Evolutionary conservation across 2,329 filamentous ascomycete species (phyloP), one percentile per base, ranked within the genome.

Genomic region (Cadophora malorum): DNA sequence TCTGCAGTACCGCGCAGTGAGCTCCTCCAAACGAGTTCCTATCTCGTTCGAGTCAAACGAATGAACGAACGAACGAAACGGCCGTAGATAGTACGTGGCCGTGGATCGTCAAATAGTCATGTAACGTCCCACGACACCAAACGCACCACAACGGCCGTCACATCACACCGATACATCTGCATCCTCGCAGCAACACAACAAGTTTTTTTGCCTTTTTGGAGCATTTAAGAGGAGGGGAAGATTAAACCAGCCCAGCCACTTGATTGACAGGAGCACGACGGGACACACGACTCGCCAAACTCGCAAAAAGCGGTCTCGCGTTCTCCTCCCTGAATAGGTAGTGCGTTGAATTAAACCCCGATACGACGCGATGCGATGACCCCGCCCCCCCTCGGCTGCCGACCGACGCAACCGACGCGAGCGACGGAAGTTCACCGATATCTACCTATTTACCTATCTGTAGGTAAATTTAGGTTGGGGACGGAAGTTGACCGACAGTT

Each of bases 291-390:
- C 45, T 49, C 45, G 45, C 41, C 6, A 45, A 45, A 38, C 35
- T 35, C 14, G 38, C 38, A 47, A 35, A 35, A 35, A 38, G 45
- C 45, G 19, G 19, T 49, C 16, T 58, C 55, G 55, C 55, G 55
- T 58, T 58, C 55, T 58, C 55, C 33, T 58, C 3, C 55, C n/a
- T 38, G 33, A 58, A 58, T 38, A 28, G 28, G 28, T 28, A 41
- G 55, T 38, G 19, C 53, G 53, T 38, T 7, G 55, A 35, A 58
- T 38, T 7, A 31, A 35, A 58, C 55, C 31, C 55, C 55, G 52
- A 55, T 1, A 2, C 41, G 28, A 28, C 5, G 28, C 28, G 28
- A 28, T 5, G 28, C 28, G 28, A 28, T 5, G 28, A 28, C 28
- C 28, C 28, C 28, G 28, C 28, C 28, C 28, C 45, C 41, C 16